phyloP scores from a whole-genome alignment of 768 basidiomycete genomes.

The Mycena haematopus region DNA sequence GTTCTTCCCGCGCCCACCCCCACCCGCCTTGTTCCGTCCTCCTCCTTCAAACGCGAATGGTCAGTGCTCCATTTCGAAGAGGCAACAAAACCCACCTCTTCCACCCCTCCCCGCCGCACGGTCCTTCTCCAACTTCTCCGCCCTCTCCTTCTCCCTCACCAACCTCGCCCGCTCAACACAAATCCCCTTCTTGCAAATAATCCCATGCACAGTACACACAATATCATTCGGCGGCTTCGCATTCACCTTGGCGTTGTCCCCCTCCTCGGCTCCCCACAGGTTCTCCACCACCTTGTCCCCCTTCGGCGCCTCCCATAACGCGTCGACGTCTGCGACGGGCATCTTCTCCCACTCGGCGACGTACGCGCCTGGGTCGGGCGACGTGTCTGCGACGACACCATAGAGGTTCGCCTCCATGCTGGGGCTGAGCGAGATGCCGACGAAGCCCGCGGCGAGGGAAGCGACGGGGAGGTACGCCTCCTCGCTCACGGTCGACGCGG shows the following conservation, averaged over 20 bases:
- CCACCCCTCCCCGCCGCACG: neutral
- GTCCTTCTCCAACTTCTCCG: constrained; percentile 22
- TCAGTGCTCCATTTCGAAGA: neutral
- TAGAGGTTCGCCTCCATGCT: constrained; percentile 36
- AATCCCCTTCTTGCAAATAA: constrained; percentile 45
- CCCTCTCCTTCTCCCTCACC: constrained; percentile 35
- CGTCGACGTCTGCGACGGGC: constrained; percentile 13
- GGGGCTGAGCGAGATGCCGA: constrained; percentile 33
- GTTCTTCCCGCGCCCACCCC: neutral
- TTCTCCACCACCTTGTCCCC: constrained; percentile 22
- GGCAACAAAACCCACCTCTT: neutral
- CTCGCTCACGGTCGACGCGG: neutral
- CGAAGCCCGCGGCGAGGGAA: constrained; percentile 26
- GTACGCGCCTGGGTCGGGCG: constrained; percentile 31
- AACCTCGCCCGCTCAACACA: constrained; percentile 41
- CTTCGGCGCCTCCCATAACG: too few species aligned
- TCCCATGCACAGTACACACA: constrained; percentile 39
- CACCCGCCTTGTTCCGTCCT: neutral
- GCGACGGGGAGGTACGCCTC: neutral
- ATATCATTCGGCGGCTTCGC: constrained; percentile 24
- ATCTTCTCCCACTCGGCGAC: constrained; percentile 35
- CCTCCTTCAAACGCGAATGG: neutral
- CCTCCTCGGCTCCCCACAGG: constrained; percentile 36
- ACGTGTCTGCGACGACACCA: constrained; percentile 12
- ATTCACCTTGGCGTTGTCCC: constrained; percentile 16